Percentiles rank a stretch among this genome's conserved stretches.
These are phyloP conservation scores for Irpex lacteus DNA, from an alignment of 1,284 basidiomycete species.

Conservation along the genomic window DNA sequence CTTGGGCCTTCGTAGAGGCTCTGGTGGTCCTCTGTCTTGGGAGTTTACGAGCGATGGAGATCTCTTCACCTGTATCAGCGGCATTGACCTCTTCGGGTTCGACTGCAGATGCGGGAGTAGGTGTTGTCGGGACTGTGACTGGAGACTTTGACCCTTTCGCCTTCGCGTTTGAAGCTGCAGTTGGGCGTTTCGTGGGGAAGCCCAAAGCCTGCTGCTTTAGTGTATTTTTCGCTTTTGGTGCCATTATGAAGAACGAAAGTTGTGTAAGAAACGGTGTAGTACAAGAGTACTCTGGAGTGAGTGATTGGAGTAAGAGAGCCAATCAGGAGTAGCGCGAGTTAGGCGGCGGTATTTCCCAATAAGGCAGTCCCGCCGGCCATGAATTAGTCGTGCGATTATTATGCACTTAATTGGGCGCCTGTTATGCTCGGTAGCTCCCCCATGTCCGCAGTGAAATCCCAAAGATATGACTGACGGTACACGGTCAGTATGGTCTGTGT, in stretches of 20 bases:
- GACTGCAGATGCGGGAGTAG: not conserved
- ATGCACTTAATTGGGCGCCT: slow-evolving; percentile 2
- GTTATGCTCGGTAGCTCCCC: not conserved
- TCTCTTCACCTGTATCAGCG: not conserved
- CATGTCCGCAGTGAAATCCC: not conserved
- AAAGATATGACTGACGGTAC: slow-evolving; percentile 37
- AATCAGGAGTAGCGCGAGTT: not conserved
- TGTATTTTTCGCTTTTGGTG: not conserved
- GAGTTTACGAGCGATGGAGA: not conserved
- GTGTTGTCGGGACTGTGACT: not conserved
- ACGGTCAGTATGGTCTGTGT: slow-evolving; percentile 26
- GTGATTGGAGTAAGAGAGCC: not conserved
- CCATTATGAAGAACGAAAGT: not conserved
- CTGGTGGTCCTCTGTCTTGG: not conserved
- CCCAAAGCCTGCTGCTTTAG: not conserved
- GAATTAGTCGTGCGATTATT: not conserved
- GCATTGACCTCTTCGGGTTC: not conserved
- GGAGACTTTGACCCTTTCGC: not conserved
- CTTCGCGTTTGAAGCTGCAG: not conserved
- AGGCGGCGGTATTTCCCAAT: not conserved
- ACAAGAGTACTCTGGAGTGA: not conserved
- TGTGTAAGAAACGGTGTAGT: not conserved
- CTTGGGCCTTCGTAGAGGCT: not conserved
- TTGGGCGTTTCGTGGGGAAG: not conserved
- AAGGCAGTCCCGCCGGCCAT: not conserved